Base-by-base conservation (phyloP, 2,329 filamentous ascomycete genomes). In the Blastomyces percursus region DNA sequence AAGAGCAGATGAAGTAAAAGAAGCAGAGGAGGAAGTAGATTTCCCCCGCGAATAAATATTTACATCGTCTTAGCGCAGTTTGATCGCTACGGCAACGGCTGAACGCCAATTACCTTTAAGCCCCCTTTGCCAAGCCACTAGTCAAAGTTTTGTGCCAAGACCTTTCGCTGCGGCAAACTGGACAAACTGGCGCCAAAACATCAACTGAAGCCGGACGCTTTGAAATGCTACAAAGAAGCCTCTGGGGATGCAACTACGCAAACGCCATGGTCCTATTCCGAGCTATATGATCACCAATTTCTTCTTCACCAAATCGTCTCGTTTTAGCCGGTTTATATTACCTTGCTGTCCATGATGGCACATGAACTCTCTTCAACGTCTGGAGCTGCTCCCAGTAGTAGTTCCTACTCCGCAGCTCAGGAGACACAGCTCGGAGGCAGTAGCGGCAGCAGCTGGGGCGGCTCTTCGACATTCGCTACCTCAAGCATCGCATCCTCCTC, bases 1-100 rank as follows among this genome's bases (percentile, higher is more conserved):
- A 54, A 62, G 66, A 69, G 66, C 63, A 59, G 64, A 65, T 58
- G 65, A 64, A 67, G 59, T 64, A 63, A 30, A 62, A n/a, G 40
- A 48, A 24, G 59, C 21, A 60, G 64, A 71, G 67, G 42, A 62
- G 27, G 40, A 32, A 40, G 59, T 48, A 59, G 64, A 71, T 67
- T 67, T 16, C 54, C 35, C n/a, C 54, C 14, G n/a, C 60, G 71
- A 72, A 72, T 76, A 75, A 74, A 76, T 76, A 76, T 68, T 68
- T 67, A 67, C 68, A 59, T 61, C 46, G 19, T 67, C 64, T 68
- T 69, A 67, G 71, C 68, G 68, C 64, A 65, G 59, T 59, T 38
- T 59, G 66, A 74, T 72, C 71, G 71, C 69, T 74, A 70, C 69
- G 72, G 74, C 76, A 78, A 79, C 77, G 64, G 68, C 60, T 30